These are phyloP conservation scores for Aspergillus sclerotiicarbonarius DNA, from an alignment of 495 filamentous ascomycete genomes.

Conservation along the genomic window DNA sequence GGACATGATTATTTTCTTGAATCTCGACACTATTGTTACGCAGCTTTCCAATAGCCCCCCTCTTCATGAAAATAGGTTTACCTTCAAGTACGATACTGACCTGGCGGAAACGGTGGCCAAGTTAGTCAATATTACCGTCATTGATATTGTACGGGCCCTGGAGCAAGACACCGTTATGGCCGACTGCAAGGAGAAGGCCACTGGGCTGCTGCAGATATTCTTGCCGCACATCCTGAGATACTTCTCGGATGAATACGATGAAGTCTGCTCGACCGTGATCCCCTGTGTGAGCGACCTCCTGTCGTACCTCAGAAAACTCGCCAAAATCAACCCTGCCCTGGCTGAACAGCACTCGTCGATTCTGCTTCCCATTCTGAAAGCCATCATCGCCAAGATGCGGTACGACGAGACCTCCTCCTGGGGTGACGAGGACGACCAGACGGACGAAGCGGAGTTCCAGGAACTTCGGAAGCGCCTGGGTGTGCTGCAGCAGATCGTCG, in stretches of 20 bases:
- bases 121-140: constrained; percentile 85
- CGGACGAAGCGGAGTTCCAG: constrained; percentile 97
- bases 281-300: constrained; percentile 87
- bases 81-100: constrained; percentile 86
- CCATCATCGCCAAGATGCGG: constrained; percentile 91
- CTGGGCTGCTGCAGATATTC: constrained; percentile 75
- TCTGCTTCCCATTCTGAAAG: constrained; percentile 81
- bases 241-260: constrained; percentile 97
- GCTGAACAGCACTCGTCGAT: constrained; percentile 69
- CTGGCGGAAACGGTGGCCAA: constrained; percentile 91
- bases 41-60: constrained; percentile 79
- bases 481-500: constrained; percentile 84
- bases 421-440: constrained; percentile 92
- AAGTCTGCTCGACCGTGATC: constrained; percentile 93
- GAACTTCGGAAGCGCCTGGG: constrained; percentile 87
- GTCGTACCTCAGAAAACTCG: constrained; percentile 77
- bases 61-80: constrained; percentile 71
- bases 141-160: constrained; percentile 80
- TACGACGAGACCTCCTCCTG: constrained; percentile 93
- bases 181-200: constrained; percentile 59
- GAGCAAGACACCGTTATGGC: constrained; percentile 56
- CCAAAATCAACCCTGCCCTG: constrained; percentile 57
- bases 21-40: constrained; percentile 74
- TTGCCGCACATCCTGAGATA: constrained; percentile 83
- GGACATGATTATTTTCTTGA: constrained; percentile 87